Base-by-base conservation (phyloP, 805 yeast genomes). In the Lachancea kluyveri region DNA sequence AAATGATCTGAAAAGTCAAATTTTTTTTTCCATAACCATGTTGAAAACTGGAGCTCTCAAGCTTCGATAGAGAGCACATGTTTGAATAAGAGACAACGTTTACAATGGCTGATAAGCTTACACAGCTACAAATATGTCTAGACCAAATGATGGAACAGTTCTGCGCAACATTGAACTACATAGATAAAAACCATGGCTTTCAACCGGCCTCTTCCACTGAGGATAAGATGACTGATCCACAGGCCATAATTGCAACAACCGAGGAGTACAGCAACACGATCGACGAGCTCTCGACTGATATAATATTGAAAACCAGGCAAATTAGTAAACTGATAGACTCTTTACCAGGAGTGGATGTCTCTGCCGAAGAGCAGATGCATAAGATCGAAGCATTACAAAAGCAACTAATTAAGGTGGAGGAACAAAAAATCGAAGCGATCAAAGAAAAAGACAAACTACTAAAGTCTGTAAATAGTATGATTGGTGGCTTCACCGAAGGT, bases 281-380 rank as follows among this genome's bases (percentile, higher is more conserved):
- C 28, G 75, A 74, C 44, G 97, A 92, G 51, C 65, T 92, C 6
- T 73, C 95, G 2, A 74, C 83, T 0, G 98, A 90, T 52, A 71
- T 90, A 6, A 83, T 88, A 16, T 59, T 86, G 36, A 88, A 88
- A 50, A 74, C 94, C 4, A 72, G 94, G 46, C 97, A 92, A 54
- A 82, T 90, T 10, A 72, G 84, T 23, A 77, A 83, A 48, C 71
- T 90, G 17, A 87, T 90, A 23, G 94, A 84, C 50, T 76, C 94
- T 3, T 63, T 90, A 25, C 98, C 98, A 0, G 97, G 96, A 8
- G 84, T 86, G 3, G 96, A 94, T 6, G 88, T 81, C 1, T 74
- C 88, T 2, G 81, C 83, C 15, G 72, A 68, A 26, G 79, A 74
- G 33, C 97, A 88, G 57, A 54, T 87, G 52, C 59, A 62, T 17